Evolutionary conservation across 2,329 filamentous ascomycete genomes (phyloP), one percentile per base, ranked within the genome.

Genomic region (Fusarium sp.): DNA sequence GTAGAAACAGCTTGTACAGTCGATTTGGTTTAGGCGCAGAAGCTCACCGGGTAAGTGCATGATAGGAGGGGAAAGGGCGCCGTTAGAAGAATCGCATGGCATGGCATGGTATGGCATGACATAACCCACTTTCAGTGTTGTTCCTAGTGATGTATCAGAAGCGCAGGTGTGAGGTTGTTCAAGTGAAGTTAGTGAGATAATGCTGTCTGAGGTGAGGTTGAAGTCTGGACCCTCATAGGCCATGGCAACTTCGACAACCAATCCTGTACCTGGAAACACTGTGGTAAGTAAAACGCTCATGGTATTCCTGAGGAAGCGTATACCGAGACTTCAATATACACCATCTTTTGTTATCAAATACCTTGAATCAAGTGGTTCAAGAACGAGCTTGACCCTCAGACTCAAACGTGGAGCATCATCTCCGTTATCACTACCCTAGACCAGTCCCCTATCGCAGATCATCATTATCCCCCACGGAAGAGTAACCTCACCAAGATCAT

Each of bases 381-480:
- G 27, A 45, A n/a, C 22, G 30, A 22, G 24, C 12, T 29, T 24
- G 32, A 24, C 22, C 40, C 27, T 40, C 44, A 34, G 29, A 37
- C 37, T 49, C 55, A 59, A 27, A 37, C 16, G 25, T 27, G 60
- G 58, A 65, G 52, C 51, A 56, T 30, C 18, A 37, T 32, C 44
- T 65, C 55, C 63, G 47, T 45, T 37, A 49, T 61, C 61, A 53
- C 12, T 71, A 70, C 68, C 64, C 63, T 69, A 57, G 47, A 68
- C 65, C 45, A 42, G 13, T 27, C 37, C 30, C 34, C 32, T 46
- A 64, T n/a, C 51, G 46, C 18, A 42, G 58, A 64, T 48, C 48
- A 32, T 46, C 22, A 53, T 44, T 20, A 25, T 12, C 67, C 67
- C 63, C 62, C 67, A 69, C 65, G 58, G 32, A 47, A 42, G 4